phyloP scores from a whole-genome alignment of 176 grass and related monocot genomes.

The Hordeum vulgare region DNA sequence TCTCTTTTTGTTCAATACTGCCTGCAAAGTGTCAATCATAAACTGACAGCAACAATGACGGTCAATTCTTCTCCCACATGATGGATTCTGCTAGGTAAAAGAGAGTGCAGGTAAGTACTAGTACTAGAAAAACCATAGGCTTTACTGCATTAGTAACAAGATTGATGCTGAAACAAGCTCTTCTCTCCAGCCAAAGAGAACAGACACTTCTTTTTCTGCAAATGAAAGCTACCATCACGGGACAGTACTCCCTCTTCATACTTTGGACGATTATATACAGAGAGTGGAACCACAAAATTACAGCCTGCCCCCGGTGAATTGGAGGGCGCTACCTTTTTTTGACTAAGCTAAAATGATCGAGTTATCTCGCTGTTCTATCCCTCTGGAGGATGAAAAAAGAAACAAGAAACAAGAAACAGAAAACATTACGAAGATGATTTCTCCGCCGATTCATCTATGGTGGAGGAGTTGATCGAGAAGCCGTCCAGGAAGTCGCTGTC shows the following conservation, averaged over 20 bases:
- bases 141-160: too few relatives aligned
- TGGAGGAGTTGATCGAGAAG: conserved; percentile 39
- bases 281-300: conserved; percentile 32
- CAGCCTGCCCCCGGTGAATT: conserved; percentile 18
- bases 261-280: conserved; percentile 35
- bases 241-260: neutral
- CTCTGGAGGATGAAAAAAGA: conserved; percentile 41
- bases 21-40: neutral
- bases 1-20: conserved; percentile 5
- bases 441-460: conserved; percentile 72
- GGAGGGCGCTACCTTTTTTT: neutral
- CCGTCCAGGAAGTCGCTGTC: conserved; percentile 80
- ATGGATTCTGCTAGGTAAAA: neutral
- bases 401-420: conserved; percentile 4
- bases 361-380: conserved; percentile 30
- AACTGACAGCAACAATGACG: neutral
- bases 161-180: neutral
- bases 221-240: neutral
- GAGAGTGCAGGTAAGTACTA: too few relatives aligned
- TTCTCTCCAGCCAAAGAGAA: too few relatives aligned
- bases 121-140: too few relatives aligned
- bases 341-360: conserved; percentile 30
- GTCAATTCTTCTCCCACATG: neutral
- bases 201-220: neutral
- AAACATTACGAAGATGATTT: conserved; percentile 35